Evolutionary conservation across 495 filamentous ascomycete genomes (phyloP), one percentile per base, ranked within the genome.

Genomic region (Hyphodiscus hymeniophilus): DNA sequence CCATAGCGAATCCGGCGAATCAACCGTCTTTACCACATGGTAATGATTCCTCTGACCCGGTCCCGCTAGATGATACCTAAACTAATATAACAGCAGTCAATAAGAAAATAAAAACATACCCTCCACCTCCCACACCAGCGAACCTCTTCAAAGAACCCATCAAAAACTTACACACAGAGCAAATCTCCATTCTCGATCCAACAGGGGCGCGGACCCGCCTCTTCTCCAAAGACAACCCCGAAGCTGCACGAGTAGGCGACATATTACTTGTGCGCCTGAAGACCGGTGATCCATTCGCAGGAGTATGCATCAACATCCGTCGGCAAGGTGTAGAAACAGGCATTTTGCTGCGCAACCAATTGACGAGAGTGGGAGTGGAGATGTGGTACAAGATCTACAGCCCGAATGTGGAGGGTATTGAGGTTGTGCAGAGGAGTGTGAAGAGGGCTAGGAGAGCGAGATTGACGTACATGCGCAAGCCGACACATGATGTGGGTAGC

Each of bases 341-440:
- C 1, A 77, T 97, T 35, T 64, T 95, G 51, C 71, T 99, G 44
- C 74, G 92, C 21, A 90, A 89, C 58, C 78, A 90, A 54, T 63
- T 99, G 45, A 82, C 80, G 35, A 74, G 83, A 45, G 77, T 92
- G 5, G 86, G 87, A 38, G 89, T 95, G n/a, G 92, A 99, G 78
- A 89, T 95, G 87, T 95, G 87, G 77, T 87, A 82, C 61, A 99
- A 97, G 76, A 70, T 95, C 42, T 97, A 88, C 70, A 82, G 75
- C 53, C 89, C 89, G 50, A 87, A 85, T 63, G 82, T 97, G 41
- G 76, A 84, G 58, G 86, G 86, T 48, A 85, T 99, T 58, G 94
- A 99, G 70, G 82, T 99, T 54, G 85, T 97, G 64, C 84, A 95
- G 79, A 74, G 90, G 44, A 74, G 74, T 45, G 71, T 74, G 65